A percentile compares a stretch with the other conserved stretches of the same genome.
Evolutionary conservation across 192 early-diverging fungal genomes (phyloP).

Genomic region (Chytriomyces sp.): DNA sequence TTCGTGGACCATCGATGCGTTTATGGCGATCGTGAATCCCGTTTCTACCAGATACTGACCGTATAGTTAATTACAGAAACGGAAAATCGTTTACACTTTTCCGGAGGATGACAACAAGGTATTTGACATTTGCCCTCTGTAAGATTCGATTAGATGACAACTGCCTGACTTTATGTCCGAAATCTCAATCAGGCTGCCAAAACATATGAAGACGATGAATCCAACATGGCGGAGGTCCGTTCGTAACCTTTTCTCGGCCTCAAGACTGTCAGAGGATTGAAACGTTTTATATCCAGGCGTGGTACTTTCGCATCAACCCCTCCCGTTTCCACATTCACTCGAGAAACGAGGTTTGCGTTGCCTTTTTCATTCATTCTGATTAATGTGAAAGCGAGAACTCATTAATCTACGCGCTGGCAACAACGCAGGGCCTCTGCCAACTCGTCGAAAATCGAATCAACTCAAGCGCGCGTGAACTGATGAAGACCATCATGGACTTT

Average conservation of each 20-base stretch:
- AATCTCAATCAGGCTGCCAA: conserved; percentile 32
- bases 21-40: too few species aligned
- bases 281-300: too few species aligned
- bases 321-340: conserved; percentile 36
- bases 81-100: conserved; percentile 38
- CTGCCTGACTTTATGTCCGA: too few species aligned
- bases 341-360: conserved; percentile 29
- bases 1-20: too few species aligned
- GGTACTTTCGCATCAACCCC: conserved; percentile 21
- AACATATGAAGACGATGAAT: conserved; percentile 32
- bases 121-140: too few species aligned
- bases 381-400: neutral
- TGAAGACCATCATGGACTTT: conserved; percentile 27
- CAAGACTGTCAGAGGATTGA: too few species aligned
- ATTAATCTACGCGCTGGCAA: too few species aligned
- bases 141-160: too few species aligned
- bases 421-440: conserved; percentile 16
- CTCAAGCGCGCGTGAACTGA: conserved; percentile 33
- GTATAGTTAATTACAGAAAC: too few species aligned
- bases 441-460: conserved; percentile 40
- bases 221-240: conserved; percentile 21
- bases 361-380: too few species aligned
- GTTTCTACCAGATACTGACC: too few species aligned
- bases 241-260: too few species aligned
- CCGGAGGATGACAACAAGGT: conserved; percentile 37